Evolutionary conservation across 495 filamentous ascomycete species (phyloP).

Genomic region (Halenospora varia): DNA sequence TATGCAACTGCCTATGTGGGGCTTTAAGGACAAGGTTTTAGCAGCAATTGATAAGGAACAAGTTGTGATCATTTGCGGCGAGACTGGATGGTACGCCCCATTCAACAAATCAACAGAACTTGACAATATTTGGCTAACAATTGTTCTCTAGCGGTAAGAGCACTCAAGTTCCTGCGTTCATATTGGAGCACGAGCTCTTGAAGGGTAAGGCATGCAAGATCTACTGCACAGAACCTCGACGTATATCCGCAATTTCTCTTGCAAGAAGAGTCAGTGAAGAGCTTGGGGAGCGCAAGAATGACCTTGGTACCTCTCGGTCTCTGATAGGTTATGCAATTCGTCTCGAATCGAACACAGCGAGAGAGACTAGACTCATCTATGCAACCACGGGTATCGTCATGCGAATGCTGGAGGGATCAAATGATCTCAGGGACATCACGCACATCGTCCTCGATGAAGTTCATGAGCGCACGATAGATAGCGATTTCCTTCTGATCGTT

Average conservation of each 20-base stretch:
- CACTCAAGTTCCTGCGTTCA: conserved; percentile 89
- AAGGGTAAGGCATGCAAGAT: conserved; percentile 81
- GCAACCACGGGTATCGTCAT: conserved; percentile 89
- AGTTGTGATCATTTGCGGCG: conserved; percentile 86
- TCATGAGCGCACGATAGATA: conserved; percentile 91
- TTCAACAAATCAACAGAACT: conserved; percentile 23
- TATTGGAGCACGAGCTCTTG: conserved; percentile 82
- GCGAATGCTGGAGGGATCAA: conserved; percentile 88
- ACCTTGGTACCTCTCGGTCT: conserved; percentile 76
- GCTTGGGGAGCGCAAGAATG: conserved; percentile 76
- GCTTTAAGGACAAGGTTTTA: conserved; percentile 72
- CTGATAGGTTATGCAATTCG: conserved; percentile 92
- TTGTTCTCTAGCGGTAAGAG: conserved; percentile 68
- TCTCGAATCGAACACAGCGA: conserved; percentile 78
- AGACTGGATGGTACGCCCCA: conserved; percentile 68
- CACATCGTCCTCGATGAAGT: conserved; percentile 94
- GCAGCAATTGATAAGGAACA: conserved; percentile 68
- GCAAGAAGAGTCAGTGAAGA: conserved; percentile 91
- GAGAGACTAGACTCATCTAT: conserved; percentile 79
- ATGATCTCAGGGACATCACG: conserved; percentile 80
- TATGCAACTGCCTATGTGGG: conserved; percentile 83
- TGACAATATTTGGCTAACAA: neutral
- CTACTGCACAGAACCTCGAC: conserved; percentile 91
- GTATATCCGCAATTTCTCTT: conserved; percentile 93
- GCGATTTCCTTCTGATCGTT: conserved; percentile 89